Base-by-base conservation (phyloP, 2,329 filamentous ascomycete genomes). In the Calonectria montana region DNA sequence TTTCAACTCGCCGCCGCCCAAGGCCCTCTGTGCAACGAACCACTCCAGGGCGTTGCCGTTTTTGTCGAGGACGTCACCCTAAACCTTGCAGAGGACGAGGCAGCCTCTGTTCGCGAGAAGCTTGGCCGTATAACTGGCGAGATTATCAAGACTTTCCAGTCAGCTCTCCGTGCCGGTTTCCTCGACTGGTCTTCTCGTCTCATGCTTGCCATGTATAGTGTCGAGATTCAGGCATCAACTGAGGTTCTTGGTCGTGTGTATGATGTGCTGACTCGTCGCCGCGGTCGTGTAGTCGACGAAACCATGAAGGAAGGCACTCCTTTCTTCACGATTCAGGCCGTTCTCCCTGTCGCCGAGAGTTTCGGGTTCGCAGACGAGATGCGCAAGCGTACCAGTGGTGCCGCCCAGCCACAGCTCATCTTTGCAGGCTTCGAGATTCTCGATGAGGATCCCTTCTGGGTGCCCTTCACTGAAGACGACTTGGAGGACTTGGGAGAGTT, bases 341-440 rank as follows among this genome's bases (percentile, higher is more conserved):
- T 96, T 2, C 89, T 99, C 7, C 97, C 97, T 1, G 97, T 98
- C 0, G 96, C 95, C 23, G 96, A 98, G 84, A 97, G 94, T 10
- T 99, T 99, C 82, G 97, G 97, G 1, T 99, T 99, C 86, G 91
- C 91, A 5, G 97, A 98, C 81, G 97, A 99, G 84, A 98, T 99
- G 86, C 92, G 97, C 70, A 98, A 98, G 86, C 91, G 96, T 8
- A 98, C 95, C 1, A 95, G 93, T 8, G 97, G 97, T 3, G 94
- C 94, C 3, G 97, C 97, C 1, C 94, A 94, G 79, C 97, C 97
- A 62, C 97, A 98, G 87, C 88, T 99, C 43, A 93, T 97, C 73
- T 99, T 98, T 81, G 91, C 94, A 9, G 97, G 97, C 1, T 99
- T 96, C 81, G 95, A 98, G 83, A 90, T 97, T 77, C 87, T 98